Evolutionary conservation across 495 filamentous ascomycete genomes (phyloP).

Genomic region (Annulohypoxylon stygium): DNA sequence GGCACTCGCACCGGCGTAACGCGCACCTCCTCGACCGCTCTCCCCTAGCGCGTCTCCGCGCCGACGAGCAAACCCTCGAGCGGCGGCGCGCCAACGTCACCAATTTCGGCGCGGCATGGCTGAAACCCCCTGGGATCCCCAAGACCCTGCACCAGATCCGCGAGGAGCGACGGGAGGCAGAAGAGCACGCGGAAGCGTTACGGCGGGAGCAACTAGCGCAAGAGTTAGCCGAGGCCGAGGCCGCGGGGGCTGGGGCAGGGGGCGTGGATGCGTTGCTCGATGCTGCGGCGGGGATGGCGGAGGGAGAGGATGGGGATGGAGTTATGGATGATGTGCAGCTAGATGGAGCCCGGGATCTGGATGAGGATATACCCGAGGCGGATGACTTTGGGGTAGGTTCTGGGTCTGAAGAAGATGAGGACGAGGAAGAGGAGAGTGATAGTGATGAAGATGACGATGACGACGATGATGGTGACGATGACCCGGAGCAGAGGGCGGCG

Average conservation of each 20-base stretch:
- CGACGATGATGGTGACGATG: slow-evolving; percentile 54
- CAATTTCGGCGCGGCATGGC: slow-evolving; percentile 82
- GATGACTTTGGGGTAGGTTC: slow-evolving; percentile 65
- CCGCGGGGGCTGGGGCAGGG: slow-evolving; percentile 52
- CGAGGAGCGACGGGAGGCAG: slow-evolving; percentile 82
- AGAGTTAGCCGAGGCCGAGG: slow-evolving; percentile 71
- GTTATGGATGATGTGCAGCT: slow-evolving; percentile 54
- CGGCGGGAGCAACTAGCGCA: slow-evolving; percentile 75
- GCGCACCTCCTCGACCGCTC: slow-evolving; percentile 59
- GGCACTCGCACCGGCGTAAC: slow-evolving; percentile 34
- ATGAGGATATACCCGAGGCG: slow-evolving; percentile 76
- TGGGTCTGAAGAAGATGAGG: slow-evolving; percentile 56
- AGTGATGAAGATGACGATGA: slow-evolving; percentile 51
- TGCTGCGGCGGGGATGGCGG: slow-evolving; percentile 44
- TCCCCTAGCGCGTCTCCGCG: slow-evolving; percentile 69
- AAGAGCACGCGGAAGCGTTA: slow-evolving; percentile 80
- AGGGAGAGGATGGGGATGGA: slow-evolving; percentile 51
- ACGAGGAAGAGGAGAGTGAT: slow-evolving; percentile 55
- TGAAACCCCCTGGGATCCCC: slow-evolving; percentile 78
- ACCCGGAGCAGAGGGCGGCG: slow-evolving; percentile 49
- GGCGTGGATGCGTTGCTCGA: slow-evolving; percentile 53
- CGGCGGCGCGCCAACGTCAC: slow-evolving; percentile 78
- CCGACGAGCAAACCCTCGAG: slow-evolving; percentile 76
- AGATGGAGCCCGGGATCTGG: slow-evolving; percentile 65
- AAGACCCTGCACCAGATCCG: slow-evolving; percentile 83